A percentile compares a stretch with the other conserved stretches of the same genome.
These are phyloP conservation scores for Myxozyma udenii DNA, from an alignment of 805 yeast species.

Conservation along the genomic window DNA sequence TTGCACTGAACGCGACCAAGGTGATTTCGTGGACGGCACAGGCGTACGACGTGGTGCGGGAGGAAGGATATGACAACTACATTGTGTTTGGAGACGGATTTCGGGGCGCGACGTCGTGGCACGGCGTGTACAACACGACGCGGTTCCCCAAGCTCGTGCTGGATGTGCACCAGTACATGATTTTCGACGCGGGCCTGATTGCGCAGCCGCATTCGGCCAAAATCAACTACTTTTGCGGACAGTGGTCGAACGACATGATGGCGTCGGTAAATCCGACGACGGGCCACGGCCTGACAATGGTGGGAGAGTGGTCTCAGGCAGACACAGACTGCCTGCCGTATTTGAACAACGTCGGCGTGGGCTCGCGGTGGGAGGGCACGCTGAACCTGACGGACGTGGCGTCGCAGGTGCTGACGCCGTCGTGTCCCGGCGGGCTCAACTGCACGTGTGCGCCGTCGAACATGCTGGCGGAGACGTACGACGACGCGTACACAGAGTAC, in stretches of 20 bases:
- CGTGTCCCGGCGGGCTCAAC: constrained; percentile 45
- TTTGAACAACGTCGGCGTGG: constrained; percentile 76
- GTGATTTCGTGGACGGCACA: constrained; percentile 55
- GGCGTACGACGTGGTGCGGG: constrained; percentile 55
- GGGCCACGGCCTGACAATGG: constrained; percentile 60
- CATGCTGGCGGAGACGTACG: constrained; percentile 51
- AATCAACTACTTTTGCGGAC: constrained; percentile 40
- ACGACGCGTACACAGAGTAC: constrained; percentile 50
- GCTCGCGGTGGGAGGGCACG: constrained; percentile 71
- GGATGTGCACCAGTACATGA: constrained; percentile 87
- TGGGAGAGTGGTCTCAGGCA: constrained; percentile 85
- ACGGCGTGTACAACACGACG: constrained; percentile 47
- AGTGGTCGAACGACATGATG: constrained; percentile 54
- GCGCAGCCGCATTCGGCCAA: constrained; percentile 37
- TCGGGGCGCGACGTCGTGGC: constrained; percentile 59
- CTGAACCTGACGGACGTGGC: constrained; percentile 37
- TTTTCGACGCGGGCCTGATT: constrained; percentile 46
- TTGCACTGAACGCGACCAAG: constrained; percentile 52
- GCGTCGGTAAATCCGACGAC: constrained; percentile 53
- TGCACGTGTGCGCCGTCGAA: constrained; percentile 48
- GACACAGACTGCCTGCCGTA: constrained; percentile 81
- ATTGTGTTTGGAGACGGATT: constrained; percentile 77
- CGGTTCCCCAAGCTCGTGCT: constrained; percentile 62
- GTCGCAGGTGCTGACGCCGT: constrained; percentile 29
- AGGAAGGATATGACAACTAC: constrained; percentile 50